Evolutionary conservation across 2,329 filamentous ascomycete species (phyloP).

Genomic region (Trichoderma cornu-damae): DNA sequence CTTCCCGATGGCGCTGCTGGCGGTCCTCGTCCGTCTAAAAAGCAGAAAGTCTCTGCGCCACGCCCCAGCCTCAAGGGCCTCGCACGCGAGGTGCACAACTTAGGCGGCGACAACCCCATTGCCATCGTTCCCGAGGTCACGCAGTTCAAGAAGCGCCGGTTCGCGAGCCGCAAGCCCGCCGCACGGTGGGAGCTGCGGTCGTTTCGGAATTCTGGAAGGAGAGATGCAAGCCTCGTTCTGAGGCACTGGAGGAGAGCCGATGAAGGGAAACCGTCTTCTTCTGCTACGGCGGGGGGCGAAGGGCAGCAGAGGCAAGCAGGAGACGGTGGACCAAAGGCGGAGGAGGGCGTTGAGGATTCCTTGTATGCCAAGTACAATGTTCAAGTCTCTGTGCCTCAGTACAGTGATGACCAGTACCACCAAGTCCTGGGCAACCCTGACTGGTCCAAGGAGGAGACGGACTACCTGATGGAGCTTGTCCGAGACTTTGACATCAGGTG

Average conservation of each 20-base stretch:
- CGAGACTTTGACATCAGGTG: conserved; percentile 82
- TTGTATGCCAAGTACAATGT: conserved; percentile 85
- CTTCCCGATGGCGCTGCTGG: conserved; percentile 55
- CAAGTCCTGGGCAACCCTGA: conserved; percentile 65
- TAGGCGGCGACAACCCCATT: conserved; percentile 62
- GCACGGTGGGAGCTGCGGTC: conserved; percentile 60
- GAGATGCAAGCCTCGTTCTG: conserved; percentile 61
- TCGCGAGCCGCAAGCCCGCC: conserved; percentile 51
- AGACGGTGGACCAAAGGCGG: conserved; percentile 23
- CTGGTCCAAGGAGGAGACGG: conserved; percentile 91
- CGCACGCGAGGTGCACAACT: conserved; percentile 60
- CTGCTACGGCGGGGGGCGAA: conserved; percentile 34
- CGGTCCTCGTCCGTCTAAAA: conserved; percentile 60
- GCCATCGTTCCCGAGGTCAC: conserved; percentile 58
- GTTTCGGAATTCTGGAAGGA: conserved; percentile 74
- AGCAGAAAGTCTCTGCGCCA: conserved; percentile 62
- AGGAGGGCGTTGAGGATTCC: conserved; percentile 48
- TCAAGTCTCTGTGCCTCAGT: conserved; percentile 69
- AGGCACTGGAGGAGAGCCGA: conserved; percentile 72
- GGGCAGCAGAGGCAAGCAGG: conserved; percentile 13
- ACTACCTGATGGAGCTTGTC: conserved; percentile 75
- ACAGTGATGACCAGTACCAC: conserved; percentile 83
- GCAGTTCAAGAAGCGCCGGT: conserved; percentile 55
- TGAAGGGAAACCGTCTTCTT: conserved; percentile 36
- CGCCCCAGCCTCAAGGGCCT: conserved; percentile 58